A percentile compares a stretch with the other conserved stretches of the same genome.
These are phyloP conservation scores for Spathaspora girioi DNA, from an alignment of 805 yeast species.

Conservation along the genomic window DNA sequence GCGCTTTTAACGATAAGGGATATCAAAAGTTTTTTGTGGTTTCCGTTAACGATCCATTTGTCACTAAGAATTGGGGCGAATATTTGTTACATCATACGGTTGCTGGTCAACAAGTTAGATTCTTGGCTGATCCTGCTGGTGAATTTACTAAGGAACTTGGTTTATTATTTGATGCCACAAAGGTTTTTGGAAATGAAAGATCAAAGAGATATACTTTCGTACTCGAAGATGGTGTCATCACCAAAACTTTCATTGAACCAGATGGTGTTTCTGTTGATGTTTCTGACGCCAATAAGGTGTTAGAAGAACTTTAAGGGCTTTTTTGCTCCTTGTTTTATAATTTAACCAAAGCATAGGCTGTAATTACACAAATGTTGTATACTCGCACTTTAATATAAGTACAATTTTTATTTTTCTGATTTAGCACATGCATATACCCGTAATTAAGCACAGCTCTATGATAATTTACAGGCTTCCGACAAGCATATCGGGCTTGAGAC, in stretches of 20 bases:
- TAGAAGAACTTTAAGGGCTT: conserved; percentile 18
- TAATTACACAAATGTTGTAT: too few species aligned
- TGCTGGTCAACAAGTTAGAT: conserved; percentile 38
- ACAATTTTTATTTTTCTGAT: too few species aligned
- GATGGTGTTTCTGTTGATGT: conserved; percentile 70
- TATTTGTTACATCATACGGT: conserved; percentile 17
- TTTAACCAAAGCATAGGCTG: background rate
- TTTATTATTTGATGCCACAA: conserved; percentile 69
- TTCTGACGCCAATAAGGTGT: conserved; percentile 44
- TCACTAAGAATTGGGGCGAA: conserved; percentile 75
- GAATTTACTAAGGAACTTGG: conserved; percentile 66
- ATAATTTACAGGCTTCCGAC: background rate
- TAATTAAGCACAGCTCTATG: background rate
- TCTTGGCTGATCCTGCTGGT: conserved; percentile 79
- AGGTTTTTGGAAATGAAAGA: conserved; percentile 73
- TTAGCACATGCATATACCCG: too few species aligned
- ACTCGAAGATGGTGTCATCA: conserved; percentile 72
- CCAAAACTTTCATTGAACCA: conserved; percentile 69
- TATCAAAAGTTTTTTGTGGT: conserved; percentile 58
- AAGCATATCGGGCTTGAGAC: background rate
- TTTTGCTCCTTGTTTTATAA: too few species aligned
- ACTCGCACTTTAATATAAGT: too few species aligned
- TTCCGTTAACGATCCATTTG: conserved; percentile 86
- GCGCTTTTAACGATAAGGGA: conserved; percentile 64
- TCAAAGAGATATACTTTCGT: conserved; percentile 72